Evolutionary conservation across 768 basidiomycete species (phyloP), one percentile per base, ranked within the genome.

Genomic region (Lentinula aciculospora): DNA sequence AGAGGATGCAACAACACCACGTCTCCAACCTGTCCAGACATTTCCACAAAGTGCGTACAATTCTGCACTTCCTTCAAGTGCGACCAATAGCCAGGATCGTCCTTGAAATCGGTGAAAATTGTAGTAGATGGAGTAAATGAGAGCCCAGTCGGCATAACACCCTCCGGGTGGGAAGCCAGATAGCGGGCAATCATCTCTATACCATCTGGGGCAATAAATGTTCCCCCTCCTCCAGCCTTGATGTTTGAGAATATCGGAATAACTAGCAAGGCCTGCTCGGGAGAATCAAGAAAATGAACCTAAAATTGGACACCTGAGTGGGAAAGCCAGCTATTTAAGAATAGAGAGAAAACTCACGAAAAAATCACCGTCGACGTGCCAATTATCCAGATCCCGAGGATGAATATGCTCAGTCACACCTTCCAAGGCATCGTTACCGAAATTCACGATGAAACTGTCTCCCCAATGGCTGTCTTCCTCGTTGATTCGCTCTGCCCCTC

Each of bases 361-460:
- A 64, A 81, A 83, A 62, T 82, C 81, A 17, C 81, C 82, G 62
- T 82, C 81, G 44, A 82, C 79, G 65, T 86, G 84, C 84, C 84
- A 87, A 61, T 85, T 84, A 56, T 78, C 76, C 56, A 87, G 68
- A 49, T 81, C 74, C 55, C 68, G 65, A 4, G 81, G 80, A 31
- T 67, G 63, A 15, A 76, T 63, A 15, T 42, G 53, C 42, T 69
- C 65, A 36, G 63, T 64, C 8, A 61, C 60, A 27, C 67, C 66
- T 58, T 73, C 74, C 36, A 74, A 68, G 42, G 77, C 75, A 6
- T 76, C 73, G 13, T 71, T 75, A 21, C 84, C 84, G 19, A 86
- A 69, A 64, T 85, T 86, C 45, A 85, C 79, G 60, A 85, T 85
- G 67, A 85, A 83, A 31, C 79, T 78, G 69, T 84, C 81, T 29